These are phyloP conservation scores for Colletotrichum filicis DNA, from an alignment of 2,329 filamentous ascomycete genomes.

Conservation along the genomic window DNA sequence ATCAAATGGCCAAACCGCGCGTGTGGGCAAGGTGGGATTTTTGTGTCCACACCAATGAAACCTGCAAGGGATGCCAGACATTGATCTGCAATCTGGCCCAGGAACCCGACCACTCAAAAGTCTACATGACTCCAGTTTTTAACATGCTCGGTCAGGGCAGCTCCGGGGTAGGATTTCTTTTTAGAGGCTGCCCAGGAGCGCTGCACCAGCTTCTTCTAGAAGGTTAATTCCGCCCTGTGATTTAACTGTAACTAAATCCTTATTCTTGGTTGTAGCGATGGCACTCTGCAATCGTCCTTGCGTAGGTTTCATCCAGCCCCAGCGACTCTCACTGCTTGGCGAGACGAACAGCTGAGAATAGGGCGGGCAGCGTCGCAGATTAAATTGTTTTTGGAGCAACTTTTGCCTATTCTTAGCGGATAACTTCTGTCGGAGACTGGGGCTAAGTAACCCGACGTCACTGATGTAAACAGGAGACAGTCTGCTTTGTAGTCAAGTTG, in stretches of 20 bases:
- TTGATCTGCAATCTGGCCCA: constrained; percentile 27
- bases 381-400: constrained; percentile 48
- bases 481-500: too few relatives aligned
- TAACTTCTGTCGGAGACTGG: background rate
- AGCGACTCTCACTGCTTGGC: constrained; percentile 7
- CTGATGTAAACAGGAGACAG: background rate
- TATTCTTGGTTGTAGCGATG: constrained; percentile 4
- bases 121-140: background rate
- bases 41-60: constrained; percentile 30
- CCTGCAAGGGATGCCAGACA: constrained; percentile 22
- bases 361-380: constrained; percentile 9
- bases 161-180: background rate
- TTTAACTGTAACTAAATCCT: background rate
- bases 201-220: constrained; percentile 19
- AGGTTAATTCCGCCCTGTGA: constrained; percentile 32
- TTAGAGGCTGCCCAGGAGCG: background rate
- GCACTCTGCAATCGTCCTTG: constrained; percentile 11
- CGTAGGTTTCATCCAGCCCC: constrained; percentile 12
- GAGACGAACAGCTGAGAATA: constrained; percentile 8
- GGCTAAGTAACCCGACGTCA: background rate
- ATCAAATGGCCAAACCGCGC: background rate
- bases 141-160: background rate
- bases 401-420: background rate
- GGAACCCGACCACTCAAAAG: constrained; percentile 2
- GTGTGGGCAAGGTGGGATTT: background rate